Evolutionary conservation across 331 rosid genomes (phyloP).

Genomic region (Telfairia occidentalis): DNA sequence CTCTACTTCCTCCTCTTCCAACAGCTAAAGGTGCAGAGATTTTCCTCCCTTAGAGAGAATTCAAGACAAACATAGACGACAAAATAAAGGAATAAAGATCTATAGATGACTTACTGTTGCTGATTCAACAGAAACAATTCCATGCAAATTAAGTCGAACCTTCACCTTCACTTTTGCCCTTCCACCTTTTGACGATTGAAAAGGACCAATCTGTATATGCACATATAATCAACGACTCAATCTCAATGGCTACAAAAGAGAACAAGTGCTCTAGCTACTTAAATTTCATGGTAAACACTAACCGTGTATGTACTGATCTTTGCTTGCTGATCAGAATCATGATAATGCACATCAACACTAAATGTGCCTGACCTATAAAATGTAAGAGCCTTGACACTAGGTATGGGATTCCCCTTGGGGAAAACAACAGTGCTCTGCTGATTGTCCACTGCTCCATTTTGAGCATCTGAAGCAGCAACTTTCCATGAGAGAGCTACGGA

Average conservation of each 20-base stretch:
- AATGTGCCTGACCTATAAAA: conserved; percentile 60
- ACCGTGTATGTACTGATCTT: conserved; percentile 80
- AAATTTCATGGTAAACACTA: conserved; percentile 10
- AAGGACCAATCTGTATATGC: conserved; percentile 73
- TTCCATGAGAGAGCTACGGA: conserved; percentile 70
- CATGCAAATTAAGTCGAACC: conserved; percentile 69
- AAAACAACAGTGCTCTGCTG: conserved; percentile 49
- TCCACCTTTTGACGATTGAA: conserved; percentile 47
- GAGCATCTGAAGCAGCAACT: conserved; percentile 57
- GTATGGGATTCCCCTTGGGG: conserved; percentile 68
- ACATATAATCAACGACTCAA: conserved; percentile 1
- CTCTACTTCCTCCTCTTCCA: conserved; percentile 86
- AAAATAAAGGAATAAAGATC: not conserved
- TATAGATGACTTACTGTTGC: conserved; percentile 55
- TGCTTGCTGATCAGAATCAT: conserved; percentile 50
- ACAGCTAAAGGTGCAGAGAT: conserved; percentile 32
- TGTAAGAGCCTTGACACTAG: conserved; percentile 72
- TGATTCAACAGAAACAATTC: conserved; percentile 57
- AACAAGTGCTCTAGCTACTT: not conserved
- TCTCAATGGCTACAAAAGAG: not conserved
- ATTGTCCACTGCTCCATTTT: conserved; percentile 44
- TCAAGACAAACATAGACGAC: not conserved
- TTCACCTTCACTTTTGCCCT: conserved; percentile 64
- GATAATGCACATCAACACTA: conserved; percentile 62
- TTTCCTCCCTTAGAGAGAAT: not conserved